Evolutionary conservation across 371 early-diverging fungal species (phyloP), one percentile per base, ranked within the genome.

Genomic region (Apophysomyces trapeziformis): DNA sequence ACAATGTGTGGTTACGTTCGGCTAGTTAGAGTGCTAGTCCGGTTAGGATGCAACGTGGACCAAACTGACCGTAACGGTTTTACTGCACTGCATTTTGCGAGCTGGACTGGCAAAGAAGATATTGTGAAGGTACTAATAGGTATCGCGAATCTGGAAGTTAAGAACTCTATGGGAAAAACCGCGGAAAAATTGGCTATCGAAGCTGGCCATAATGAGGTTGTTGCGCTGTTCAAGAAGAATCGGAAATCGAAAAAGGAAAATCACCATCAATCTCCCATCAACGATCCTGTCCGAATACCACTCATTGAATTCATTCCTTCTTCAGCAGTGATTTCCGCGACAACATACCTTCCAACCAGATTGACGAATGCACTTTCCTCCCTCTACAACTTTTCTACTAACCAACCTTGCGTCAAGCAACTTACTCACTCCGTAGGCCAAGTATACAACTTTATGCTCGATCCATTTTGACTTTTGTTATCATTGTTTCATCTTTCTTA

Each of bases 11-110:
- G 81, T 9, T 78, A 79, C 45, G 68, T 58, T 38, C 54, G 67
- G 18, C 65, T 85, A 14, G 78, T 76, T 5, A 36, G 62, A 26
- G 64, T 69, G 6, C 61, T 85, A 1, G 68, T 82, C 26, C 65
- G 71, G 12, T 38, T 78, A 6, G 78, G 74, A 3, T 76, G 77
- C 50, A 71, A 82, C 63, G 67, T 82, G 2, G 61, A 83, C 61
- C 71, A 71, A 43, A 67, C 70, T 12, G 86, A 85, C 63, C 67
- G 71, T 12, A 82, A 83, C 70, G 86, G 86, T 2, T 85, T 79
- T 60, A 85, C 86, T 18, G 82, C 84, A 1, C 72, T 85, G 57
- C 86, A 85, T 76, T 85, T 80, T 75, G 84, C 86, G 50, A 82
- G 84, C 72, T 85, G 86, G 86, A 75, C 82, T 65, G 86, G 86